Evolutionary conservation across 1,284 basidiomycete genomes (phyloP), one percentile per base, ranked within the genome.

Genomic region (Phellinidium pouzarii): DNA sequence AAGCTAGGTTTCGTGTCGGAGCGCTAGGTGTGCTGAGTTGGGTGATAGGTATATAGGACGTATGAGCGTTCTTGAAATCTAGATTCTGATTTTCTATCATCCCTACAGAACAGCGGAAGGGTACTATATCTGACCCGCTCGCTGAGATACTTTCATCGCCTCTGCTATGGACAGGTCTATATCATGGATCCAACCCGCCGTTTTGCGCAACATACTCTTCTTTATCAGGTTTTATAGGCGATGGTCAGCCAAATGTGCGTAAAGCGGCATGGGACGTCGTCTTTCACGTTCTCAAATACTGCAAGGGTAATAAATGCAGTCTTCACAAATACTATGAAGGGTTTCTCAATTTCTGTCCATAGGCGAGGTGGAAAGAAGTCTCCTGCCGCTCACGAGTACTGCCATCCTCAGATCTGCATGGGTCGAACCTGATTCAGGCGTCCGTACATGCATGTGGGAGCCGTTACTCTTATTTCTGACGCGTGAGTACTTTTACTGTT

Each of bases 321-420:
- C 4, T 22, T 48, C 29, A 25, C 4, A 29, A 25, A 37, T 43
- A 20, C 26, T 23, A 43, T 40, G 50, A 9, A 22, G 34, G 8
- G 31, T 17, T 45, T 19, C 14, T 25, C 37, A 19, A 50, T 36
- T 48, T 46, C 37, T 37, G 29, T 5, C 17, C 26, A 7, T 34
- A 79, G 77, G 60, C 11, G 62, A 65, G 27, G 56, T 80, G 22
- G 64, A 71, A 23, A 36, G 1, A 9, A 53, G 62, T 1, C 51
- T 78, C 14, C 54, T 82, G 4, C 65, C 71, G 0, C 64, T 78
- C 1, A 66, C 91, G 12, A 78, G 84, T 38, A 60, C 68, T 1
- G 81, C 79, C 0, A 71, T 87, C 4, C 68, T 94, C 31, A 79
- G 82, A 12, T 84, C 82, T 20, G 85, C 86, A 4, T 94, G 89